These are phyloP conservation scores for Globisporangium apiculatum DNA, from an alignment of 352 stramenopile genomes.

Conservation along the genomic window DNA sequence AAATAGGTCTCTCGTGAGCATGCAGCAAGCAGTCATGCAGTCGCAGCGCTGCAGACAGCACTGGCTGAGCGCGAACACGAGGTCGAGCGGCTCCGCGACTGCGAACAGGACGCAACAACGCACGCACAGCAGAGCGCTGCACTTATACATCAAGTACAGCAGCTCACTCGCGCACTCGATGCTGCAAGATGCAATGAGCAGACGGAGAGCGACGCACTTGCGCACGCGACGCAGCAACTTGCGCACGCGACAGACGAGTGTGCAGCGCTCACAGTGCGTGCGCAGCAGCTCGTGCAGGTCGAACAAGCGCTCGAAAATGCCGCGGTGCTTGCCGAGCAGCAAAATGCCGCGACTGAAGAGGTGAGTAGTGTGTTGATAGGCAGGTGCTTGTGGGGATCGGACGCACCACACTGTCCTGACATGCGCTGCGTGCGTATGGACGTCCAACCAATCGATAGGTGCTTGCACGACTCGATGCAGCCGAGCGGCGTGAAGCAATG, in stretches of 20 bases:
- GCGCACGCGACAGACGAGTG: slow-evolving; percentile 5
- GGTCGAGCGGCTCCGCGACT: background rate
- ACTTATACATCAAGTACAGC: background rate
- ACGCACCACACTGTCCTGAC: too few relatives aligned
- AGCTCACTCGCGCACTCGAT: background rate
- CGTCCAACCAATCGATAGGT: background rate
- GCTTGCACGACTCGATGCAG: background rate
- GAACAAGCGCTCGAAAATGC: slow-evolving; percentile 19
- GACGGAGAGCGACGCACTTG: background rate
- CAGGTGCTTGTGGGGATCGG: too few relatives aligned
- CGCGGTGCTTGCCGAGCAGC: slow-evolving; percentile 23
- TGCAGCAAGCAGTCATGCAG: slow-evolving; percentile 3
- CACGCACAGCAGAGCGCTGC: background rate
- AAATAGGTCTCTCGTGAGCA: background rate
- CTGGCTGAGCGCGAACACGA: background rate
- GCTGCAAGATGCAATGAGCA: background rate
- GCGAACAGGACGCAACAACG: slow-evolving; percentile 4
- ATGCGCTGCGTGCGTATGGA: background rate
- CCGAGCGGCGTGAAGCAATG: background rate
- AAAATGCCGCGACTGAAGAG: slow-evolving; percentile 28
- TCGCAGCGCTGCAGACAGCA: slow-evolving; percentile 1
- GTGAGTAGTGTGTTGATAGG: slow-evolving; percentile 9
- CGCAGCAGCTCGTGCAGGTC: slow-evolving; percentile 5
- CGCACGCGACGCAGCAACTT: background rate
- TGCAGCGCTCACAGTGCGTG: slow-evolving; percentile 12